Evolutionary conservation across 306 rosid genomes (phyloP).

Genomic region (Citrullus mucosospermus): DNA sequence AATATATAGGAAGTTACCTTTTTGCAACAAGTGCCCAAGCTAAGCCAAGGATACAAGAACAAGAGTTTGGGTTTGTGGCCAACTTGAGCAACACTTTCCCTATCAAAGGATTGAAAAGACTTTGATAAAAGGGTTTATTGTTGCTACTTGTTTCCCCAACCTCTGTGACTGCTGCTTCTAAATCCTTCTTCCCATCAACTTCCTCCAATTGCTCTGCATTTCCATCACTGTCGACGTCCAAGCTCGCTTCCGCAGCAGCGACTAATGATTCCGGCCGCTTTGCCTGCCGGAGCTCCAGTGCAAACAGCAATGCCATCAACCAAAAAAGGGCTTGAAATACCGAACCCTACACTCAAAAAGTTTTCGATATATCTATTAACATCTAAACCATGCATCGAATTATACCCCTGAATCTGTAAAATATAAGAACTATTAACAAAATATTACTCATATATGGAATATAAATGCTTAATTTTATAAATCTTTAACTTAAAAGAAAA

Average conservation of each 20-base stretch:
- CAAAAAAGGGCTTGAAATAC: background rate
- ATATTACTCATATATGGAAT: too few species aligned
- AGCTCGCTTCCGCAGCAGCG: background rate
- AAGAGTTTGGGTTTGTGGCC: background rate
- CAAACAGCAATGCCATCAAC: background rate
- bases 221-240: too few species aligned
- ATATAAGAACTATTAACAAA: too few species aligned
- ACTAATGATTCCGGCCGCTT: too few species aligned
- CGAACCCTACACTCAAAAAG: background rate
- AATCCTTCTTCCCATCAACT: background rate
- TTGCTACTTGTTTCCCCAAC: background rate
- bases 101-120: background rate
- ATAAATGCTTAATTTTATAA: too few species aligned
- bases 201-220: background rate
- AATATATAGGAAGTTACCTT: too few species aligned
- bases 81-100: background rate
- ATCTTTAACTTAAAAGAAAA: too few species aligned
- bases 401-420: too few species aligned
- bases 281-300: background rate
- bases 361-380: too few species aligned
- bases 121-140: too few species aligned
- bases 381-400: too few species aligned
- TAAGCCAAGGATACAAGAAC: background rate
- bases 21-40: background rate
- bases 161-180: background rate